These are phyloP conservation scores for Syzygium aqueum DNA, from an alignment of 345 rosid genomes.

Conservation along the genomic window DNA sequence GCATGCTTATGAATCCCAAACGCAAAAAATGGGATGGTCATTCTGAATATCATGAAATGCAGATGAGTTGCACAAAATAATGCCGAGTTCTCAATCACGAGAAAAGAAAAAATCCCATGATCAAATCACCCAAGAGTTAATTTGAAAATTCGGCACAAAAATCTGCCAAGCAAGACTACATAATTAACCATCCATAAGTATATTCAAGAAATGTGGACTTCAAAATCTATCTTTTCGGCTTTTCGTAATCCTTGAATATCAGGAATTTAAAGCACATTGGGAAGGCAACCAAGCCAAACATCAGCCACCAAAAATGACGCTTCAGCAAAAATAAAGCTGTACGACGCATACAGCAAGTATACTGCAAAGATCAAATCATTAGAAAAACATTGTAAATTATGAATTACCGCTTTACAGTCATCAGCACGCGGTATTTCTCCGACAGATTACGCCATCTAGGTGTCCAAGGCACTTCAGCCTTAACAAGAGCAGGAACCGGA, in stretches of 20 bases:
- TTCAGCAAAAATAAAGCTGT: background rate
- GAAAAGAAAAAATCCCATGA: background rate
- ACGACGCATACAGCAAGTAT: background rate
- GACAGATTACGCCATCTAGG: constrained; percentile 46
- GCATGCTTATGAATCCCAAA: background rate
- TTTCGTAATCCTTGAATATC: background rate
- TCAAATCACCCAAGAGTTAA: background rate
- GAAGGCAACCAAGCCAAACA: background rate
- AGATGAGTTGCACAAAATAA: background rate
- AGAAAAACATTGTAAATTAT: background rate
- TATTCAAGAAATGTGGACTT: background rate
- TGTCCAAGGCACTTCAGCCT: constrained; percentile 76
- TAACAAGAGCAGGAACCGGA: constrained; percentile 44
- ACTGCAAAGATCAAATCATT: background rate
- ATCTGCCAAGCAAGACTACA: background rate
- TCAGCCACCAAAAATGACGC: background rate
- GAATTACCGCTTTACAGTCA: constrained; percentile 66
- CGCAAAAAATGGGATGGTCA: too few species aligned
- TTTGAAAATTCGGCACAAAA: background rate
- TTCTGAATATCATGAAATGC: background rate
- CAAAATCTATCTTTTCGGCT: background rate
- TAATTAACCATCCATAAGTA: background rate
- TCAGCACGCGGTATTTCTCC: constrained; percentile 48
- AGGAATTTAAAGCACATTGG: background rate
- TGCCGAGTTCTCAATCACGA: background rate